Evolutionary conservation across 225 moss, liverwort and hornwort species (phyloP).

Genomic region (Takakia lepidozioides): DNA sequence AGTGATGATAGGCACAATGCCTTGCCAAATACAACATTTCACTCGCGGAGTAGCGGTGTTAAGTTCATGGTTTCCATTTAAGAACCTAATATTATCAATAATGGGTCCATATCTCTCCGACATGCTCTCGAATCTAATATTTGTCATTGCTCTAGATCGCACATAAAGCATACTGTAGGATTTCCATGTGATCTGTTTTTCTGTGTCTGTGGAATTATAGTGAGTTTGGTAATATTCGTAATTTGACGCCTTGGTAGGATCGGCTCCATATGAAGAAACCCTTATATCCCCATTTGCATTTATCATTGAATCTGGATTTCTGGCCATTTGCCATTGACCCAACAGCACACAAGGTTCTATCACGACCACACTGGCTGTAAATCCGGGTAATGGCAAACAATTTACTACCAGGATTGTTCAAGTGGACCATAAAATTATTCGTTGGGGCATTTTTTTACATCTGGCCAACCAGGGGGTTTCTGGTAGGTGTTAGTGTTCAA

Average conservation of each 20-base stretch:
- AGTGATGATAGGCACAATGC: constrained; percentile 9
- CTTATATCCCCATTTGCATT: constrained; percentile 23
- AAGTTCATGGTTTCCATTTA: constrained; percentile 28
- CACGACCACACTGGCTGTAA: constrained; percentile 18
- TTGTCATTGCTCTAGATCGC: constrained; percentile 29
- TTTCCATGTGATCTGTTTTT: constrained; percentile 25
- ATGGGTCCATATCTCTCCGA: constrained; percentile 38
- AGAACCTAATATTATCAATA: constrained; percentile 34
- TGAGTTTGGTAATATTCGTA: constrained; percentile 9
- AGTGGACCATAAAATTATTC: constrained; percentile 31
- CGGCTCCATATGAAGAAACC: constrained; percentile 23
- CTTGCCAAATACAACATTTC: constrained; percentile 13
- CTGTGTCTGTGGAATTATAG: constrained; percentile 26
- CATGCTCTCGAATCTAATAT: constrained; percentile 40
- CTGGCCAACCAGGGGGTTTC: constrained; percentile 13
- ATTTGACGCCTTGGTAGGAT: constrained; percentile 10
- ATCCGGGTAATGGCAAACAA: constrained; percentile 29
- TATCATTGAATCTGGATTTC: constrained; percentile 32
- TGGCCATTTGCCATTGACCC: constrained; percentile 33
- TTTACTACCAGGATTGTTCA: constrained; percentile 40
- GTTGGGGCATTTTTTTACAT: no score
- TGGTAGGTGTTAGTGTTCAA: constrained; percentile 26
- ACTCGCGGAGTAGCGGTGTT: constrained; percentile 9
- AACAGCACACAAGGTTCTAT: constrained; percentile 32
- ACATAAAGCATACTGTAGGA: constrained; percentile 33